Evolutionary conservation across 768 basidiomycete genomes (phyloP).

Genomic region (Macrocybe gigantea): DNA sequence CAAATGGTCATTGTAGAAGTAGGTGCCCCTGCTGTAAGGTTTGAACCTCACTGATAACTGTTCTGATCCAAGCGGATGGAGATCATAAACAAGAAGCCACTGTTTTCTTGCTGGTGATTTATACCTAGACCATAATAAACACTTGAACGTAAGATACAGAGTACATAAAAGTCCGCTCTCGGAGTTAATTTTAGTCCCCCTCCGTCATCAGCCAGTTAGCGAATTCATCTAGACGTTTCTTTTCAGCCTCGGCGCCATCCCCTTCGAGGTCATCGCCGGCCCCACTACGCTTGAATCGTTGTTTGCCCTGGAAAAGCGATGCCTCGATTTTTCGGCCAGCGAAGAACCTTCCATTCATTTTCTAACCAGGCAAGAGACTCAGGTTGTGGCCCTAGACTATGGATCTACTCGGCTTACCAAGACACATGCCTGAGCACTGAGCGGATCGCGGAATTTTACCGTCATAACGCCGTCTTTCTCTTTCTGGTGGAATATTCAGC

Average conservation of each 20-base stretch:
- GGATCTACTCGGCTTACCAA: conserved; percentile 42
- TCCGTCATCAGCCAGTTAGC: conserved; percentile 83
- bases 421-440: conserved; percentile 93
- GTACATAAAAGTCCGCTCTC: neutral
- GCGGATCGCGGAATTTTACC: conserved; percentile 87
- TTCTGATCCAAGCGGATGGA: conserved; percentile 55
- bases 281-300: conserved; percentile 76
- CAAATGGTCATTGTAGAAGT: conserved; percentile 72
- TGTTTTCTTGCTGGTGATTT: conserved; percentile 66
- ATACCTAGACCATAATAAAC: too few species aligned
- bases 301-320: conserved; percentile 72
- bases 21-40: neutral
- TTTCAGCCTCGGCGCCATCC: conserved; percentile 70
- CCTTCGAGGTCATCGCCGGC: conserved; percentile 56
- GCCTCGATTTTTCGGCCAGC: conserved; percentile 81
- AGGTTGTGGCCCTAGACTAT: neutral
- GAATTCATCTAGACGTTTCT: conserved; percentile 82
- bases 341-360: conserved; percentile 94
- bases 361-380: conserved; percentile 35
- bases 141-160: conserved; percentile 9
- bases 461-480: conserved; percentile 94
- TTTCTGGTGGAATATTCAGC: conserved; percentile 43
- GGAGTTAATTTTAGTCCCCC: conserved; percentile 44
- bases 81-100: conserved; percentile 58
- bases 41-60: neutral